phyloP scores from a whole-genome alignment of 495 filamentous ascomycete species.

The Xanthoparmelia taractica region DNA sequence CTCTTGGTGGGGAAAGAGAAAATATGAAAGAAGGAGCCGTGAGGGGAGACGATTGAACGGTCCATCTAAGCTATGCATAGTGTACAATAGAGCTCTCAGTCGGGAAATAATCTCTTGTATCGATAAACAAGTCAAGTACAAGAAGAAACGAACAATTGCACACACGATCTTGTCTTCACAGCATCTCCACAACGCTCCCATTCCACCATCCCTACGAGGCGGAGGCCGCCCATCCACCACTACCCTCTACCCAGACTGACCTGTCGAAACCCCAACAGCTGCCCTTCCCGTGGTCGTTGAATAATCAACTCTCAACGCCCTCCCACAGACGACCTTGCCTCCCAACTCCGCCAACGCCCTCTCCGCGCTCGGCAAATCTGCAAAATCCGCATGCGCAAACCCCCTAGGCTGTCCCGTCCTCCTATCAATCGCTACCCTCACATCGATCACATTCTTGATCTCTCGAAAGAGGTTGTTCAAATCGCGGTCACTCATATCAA shows the following conservation, averaged over 20 bases:
- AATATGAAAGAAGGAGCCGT: background rate
- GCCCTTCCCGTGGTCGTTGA: conserved; percentile 26
- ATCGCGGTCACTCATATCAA: conserved; percentile 81
- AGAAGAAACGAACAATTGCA: conserved; percentile 4
- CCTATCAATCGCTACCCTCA: conserved; percentile 84
- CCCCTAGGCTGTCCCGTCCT: conserved; percentile 80
- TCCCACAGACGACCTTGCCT: conserved; percentile 54
- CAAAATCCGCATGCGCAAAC: conserved; percentile 86
- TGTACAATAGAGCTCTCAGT: conserved; percentile 12
- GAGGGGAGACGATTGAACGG: conserved; percentile 17
- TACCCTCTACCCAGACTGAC: background rate
- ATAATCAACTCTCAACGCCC: conserved; percentile 61
- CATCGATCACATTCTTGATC: conserved; percentile 64
- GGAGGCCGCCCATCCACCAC: background rate
- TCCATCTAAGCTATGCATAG: conserved; percentile 11
- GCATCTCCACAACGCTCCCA: background rate
- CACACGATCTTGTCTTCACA: background rate
- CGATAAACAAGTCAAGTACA: conserved; percentile 7
- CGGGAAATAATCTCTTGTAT: conserved; percentile 6
- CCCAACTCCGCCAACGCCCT: conserved; percentile 49
- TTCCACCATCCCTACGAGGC: background rate
- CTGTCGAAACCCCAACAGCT: background rate
- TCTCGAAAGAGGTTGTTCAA: conserved; percentile 72
- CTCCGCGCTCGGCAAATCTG: conserved; percentile 53
- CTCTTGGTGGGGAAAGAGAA: background rate